Evolutionary conservation across 1,139 yeast genomes (phyloP), one percentile per base, ranked within the genome.

Genomic region (Pichia sp.): DNA sequence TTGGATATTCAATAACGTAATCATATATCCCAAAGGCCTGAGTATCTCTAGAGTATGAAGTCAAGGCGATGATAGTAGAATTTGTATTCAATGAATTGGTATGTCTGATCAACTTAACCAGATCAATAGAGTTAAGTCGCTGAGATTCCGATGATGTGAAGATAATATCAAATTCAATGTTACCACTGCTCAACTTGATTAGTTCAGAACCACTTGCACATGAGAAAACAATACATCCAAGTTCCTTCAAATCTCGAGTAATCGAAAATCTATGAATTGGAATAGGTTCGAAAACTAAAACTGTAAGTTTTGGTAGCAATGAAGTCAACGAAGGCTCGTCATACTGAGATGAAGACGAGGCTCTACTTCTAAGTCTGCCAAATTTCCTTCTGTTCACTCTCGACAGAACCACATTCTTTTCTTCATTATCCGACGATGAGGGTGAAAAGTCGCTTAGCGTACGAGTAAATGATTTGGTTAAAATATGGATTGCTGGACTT

Each of bases 131-230:
- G 54, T 78, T 82, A 40, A 88, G 75, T 61, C 84, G 84, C 13
- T 87, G 81, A 31, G 88, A 73, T 62, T 81, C 81, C 57, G 87
- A 75, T 1, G 93, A 93, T 0, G 95, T 84, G 58, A 92, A 76
- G 41, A 93, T 90, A 47, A 90, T 64, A 70, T 92, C 97, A 72
- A 90, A 93, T 63, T 82, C 84, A 30, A 90, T 89, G 54, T 85
- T 86, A 44, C 96, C 87, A 0, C 95, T 87, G 6, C 93, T 90
- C 55, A 95, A 72, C 57, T 95, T 78, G 13, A 90, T 81, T 54
- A 90, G 76, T 60, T 90, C 97, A 59, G 90, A 93, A 1, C 96
- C 96, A 59, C 85, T 84, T 0, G 84, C 75, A 6, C 88, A 88
- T 1, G 90, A 76, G 7, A 89, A 89, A 8, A 90, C 96, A 13